Percentiles rank a stretch among this genome's conserved stretches.
Evolutionary conservation across 805 yeast genomes (phyloP).

Genomic region (Wickerhamomyces bovis): DNA sequence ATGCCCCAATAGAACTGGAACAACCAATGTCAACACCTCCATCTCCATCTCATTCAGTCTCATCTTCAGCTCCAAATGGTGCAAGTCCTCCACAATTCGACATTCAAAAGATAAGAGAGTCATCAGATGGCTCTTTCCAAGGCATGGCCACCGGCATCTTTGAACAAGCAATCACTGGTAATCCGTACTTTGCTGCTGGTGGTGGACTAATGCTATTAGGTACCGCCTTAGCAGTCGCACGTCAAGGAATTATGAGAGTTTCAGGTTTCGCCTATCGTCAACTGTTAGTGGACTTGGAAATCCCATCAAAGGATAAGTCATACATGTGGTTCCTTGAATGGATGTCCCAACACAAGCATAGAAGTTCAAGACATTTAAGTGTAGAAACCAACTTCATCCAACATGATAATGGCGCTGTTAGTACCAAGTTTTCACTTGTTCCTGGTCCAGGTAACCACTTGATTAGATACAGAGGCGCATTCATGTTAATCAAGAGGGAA

Average conservation of each 20-base stretch:
- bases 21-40: neutral
- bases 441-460: slow-evolving; percentile 98
- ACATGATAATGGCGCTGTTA: slow-evolving; percentile 88
- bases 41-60: slow-evolving; percentile 3
- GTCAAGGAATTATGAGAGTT: slow-evolving; percentile 59
- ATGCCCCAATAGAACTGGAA: neutral
- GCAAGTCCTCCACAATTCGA: slow-evolving; percentile 14
- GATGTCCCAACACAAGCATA: slow-evolving; percentile 80
- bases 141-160: slow-evolving; percentile 34
- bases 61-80: slow-evolving; percentile 2
- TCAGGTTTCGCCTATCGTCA: slow-evolving; percentile 73
- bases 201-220: slow-evolving; percentile 96
- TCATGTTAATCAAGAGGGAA: slow-evolving; percentile 83
- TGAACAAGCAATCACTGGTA: slow-evolving; percentile 52
- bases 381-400: slow-evolving; percentile 84
- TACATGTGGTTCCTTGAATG: slow-evolving; percentile 94
- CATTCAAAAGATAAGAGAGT: slow-evolving; percentile 10
- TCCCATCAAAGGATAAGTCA: slow-evolving; percentile 88
- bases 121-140: slow-evolving; percentile 20
- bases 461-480: slow-evolving; percentile 79
- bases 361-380: slow-evolving; percentile 77
- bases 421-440: slow-evolving; percentile 82
- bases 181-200: slow-evolving; percentile 98
- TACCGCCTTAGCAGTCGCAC: slow-evolving; percentile 73
- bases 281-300: slow-evolving; percentile 85